Percentiles rank a stretch among this genome's conserved stretches.
phyloP scores from a whole-genome alignment of 208 protist species.

The Cochliopodium minus region DNA sequence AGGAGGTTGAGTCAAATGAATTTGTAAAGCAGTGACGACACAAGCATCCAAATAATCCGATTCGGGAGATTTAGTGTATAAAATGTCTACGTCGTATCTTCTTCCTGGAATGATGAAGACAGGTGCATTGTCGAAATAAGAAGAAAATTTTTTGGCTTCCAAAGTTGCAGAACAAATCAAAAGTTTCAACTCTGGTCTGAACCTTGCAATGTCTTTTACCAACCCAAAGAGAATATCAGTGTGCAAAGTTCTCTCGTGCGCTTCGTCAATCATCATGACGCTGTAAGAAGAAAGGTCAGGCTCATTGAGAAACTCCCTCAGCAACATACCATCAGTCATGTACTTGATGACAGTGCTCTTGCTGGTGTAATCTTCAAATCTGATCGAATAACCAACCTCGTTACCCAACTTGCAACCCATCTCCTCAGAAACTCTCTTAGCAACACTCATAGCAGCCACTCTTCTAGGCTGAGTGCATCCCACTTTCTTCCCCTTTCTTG shows the following conservation, averaged over 20 bases:
- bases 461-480: constrained; percentile 75
- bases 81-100: constrained; percentile 54
- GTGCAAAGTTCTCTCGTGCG: constrained; percentile 74
- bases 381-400: constrained; percentile 66
- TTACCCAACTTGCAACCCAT: constrained; percentile 60
- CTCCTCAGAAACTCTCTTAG: constrained; percentile 69
- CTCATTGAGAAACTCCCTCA: constrained; percentile 61
- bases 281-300: constrained; percentile 57
- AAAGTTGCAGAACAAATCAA: constrained; percentile 94
- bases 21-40: constrained; percentile 68
- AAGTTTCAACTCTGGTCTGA: constrained; percentile 65
- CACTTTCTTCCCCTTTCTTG: constrained; percentile 62
- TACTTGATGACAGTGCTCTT: constrained; percentile 62
- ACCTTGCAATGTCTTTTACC: constrained; percentile 56
- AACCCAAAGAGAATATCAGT: constrained; percentile 78
- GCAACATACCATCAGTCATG: constrained; percentile 75
- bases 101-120: constrained; percentile 52
- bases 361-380: constrained; percentile 64
- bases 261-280: constrained; percentile 79
- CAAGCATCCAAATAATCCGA: constrained; percentile 69
- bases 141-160: constrained; percentile 85
- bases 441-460: constrained; percentile 70
- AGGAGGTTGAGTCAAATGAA: constrained; percentile 56
- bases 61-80: constrained; percentile 73
- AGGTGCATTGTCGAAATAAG: constrained; percentile 81